A percentile compares a stretch with the other conserved stretches of the same genome.
Conservation (phyloP, 2,329 filamentous ascomycete genomes). For the Blastomyces gilchristii region DNA sequence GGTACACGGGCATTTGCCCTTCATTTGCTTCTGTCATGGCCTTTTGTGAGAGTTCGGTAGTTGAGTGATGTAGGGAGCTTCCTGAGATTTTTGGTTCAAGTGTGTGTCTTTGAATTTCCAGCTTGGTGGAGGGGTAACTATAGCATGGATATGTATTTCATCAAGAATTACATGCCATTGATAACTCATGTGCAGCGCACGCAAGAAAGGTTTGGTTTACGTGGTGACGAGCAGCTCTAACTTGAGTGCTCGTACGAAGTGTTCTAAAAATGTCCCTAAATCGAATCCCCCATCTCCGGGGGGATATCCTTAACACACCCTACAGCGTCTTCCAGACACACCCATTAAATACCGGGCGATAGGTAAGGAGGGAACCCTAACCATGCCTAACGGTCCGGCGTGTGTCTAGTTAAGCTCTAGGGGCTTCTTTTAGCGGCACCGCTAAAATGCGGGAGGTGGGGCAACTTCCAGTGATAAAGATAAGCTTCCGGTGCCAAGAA, state of each 20-base stretch:
- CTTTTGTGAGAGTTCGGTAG: background rate
- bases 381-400: no score
- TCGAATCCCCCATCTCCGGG: no score
- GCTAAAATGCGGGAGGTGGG: background rate
- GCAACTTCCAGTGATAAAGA: background rate
- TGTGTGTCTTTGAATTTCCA: background rate
- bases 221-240: background rate
- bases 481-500: background rate
- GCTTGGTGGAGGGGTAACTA: background rate
- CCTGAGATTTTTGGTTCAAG: background rate
- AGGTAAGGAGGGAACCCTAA: no score
- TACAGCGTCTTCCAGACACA: no score
- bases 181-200: background rate
- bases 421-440: no score
- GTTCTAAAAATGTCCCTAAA: no score
- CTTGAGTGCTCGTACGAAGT: background rate
- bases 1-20: constrained; percentile 17
- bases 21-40: constrained; percentile 1
- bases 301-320: no score
- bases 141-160: background rate
- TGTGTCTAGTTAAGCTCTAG: no score
- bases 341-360: no score
- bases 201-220: background rate
- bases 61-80: background rate
- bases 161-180: background rate